phyloP scores from a whole-genome alignment of 1,284 basidiomycete genomes.

The Cutaneotrichosporon arboriforme region DNA sequence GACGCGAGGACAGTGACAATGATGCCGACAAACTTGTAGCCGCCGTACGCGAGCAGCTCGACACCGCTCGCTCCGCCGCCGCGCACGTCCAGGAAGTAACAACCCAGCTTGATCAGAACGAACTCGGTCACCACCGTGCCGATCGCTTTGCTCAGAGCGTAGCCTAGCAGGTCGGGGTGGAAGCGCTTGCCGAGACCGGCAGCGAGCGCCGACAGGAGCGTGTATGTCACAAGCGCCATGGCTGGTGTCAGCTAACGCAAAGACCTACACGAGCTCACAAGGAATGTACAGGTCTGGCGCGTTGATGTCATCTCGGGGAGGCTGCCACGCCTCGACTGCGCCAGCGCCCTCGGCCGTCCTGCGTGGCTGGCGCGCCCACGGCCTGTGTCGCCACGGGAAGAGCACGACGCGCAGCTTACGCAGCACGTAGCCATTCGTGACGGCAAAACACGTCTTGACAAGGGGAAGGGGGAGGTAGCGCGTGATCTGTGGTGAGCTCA shows the following conservation, averaged over 20 bases:
- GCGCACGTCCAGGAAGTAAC: conserved; percentile 81
- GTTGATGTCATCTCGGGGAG: conserved; percentile 92
- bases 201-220: conserved; percentile 77
- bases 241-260: conserved; percentile 51
- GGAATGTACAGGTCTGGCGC: conserved; percentile 96
- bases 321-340: conserved; percentile 64
- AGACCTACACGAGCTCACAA: conserved; percentile 53
- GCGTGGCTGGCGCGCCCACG: conserved; percentile 65
- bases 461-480: conserved; percentile 65
- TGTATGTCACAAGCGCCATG: conserved; percentile 95
- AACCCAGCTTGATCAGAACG: conserved; percentile 78
- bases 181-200: conserved; percentile 79
- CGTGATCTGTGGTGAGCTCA: conserved; percentile 58
- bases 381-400: conserved; percentile 90
- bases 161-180: conserved; percentile 83
- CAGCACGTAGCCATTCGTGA: conserved; percentile 93
- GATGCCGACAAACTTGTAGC: conserved; percentile 89
- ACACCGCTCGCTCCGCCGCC: conserved; percentile 61
- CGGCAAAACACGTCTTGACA: conserved; percentile 92
- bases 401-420: conserved; percentile 83
- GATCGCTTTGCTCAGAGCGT: conserved; percentile 75
- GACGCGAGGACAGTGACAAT: conserved; percentile 44
- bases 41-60: conserved; percentile 66
- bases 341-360: conserved; percentile 52
- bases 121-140: conserved; percentile 80